These are phyloP conservation scores for Mycena capillaripes DNA, from an alignment of 768 basidiomycete genomes.

Conservation along the genomic window DNA sequence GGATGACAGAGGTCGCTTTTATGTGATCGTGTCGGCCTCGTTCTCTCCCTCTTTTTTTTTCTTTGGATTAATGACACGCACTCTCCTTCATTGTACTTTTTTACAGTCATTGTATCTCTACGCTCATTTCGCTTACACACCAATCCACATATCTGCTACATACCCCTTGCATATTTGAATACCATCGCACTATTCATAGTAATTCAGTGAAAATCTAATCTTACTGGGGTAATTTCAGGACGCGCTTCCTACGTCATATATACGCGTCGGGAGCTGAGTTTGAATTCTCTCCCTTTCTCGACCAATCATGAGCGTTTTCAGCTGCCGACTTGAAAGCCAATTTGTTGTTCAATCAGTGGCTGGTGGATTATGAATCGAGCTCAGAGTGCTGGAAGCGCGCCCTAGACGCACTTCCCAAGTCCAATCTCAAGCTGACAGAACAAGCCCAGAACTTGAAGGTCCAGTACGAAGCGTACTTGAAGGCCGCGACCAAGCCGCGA, in stretches of 20 bases:
- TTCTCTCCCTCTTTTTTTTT: not conserved
- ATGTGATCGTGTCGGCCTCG: slow-evolving; percentile 47
- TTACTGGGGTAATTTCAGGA: no score
- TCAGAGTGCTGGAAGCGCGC: slow-evolving; percentile 33
- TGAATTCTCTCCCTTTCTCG: no score
- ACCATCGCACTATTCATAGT: not conserved
- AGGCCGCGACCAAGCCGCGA: slow-evolving; percentile 14
- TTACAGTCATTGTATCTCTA: slow-evolving; percentile 10
- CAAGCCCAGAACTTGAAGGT: slow-evolving; percentile 27
- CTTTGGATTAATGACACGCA: not conserved
- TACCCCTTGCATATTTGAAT: not conserved
- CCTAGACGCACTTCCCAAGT: slow-evolving; percentile 27
- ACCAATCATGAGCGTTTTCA: no score
- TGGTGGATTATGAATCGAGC: slow-evolving; percentile 11
- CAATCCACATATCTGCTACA: not conserved
- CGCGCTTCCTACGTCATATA: no score
- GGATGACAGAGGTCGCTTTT: slow-evolving; percentile 82
- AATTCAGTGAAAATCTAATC: no score
- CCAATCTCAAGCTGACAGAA: slow-evolving; percentile 21
- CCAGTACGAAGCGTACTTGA: slow-evolving; percentile 33
- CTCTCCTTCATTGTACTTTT: not conserved
- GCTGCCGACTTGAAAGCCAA: not conserved
- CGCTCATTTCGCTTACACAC: not conserved
- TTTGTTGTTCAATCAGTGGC: slow-evolving; percentile 7
- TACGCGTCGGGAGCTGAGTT: no score